Base-by-base conservation (phyloP, 441 rosid species). In the Erodium texanum region DNA sequence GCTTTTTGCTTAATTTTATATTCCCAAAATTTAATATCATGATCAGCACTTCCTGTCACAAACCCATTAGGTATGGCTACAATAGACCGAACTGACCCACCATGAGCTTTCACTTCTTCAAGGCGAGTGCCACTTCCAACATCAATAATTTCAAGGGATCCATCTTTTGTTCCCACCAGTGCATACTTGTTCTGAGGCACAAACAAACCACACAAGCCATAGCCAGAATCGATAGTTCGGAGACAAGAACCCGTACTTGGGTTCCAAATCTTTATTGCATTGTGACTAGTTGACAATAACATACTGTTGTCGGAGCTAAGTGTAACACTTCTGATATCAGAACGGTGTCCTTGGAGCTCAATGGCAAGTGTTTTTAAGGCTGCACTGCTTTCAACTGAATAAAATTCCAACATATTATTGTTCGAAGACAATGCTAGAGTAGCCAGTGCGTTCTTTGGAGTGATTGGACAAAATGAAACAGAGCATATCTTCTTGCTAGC, bases 191-290 rank as follows among this genome's bases (percentile, higher is more conserved):
- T 89, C 65, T 89, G 76, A 68, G 99, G 96, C 76, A 84, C 80
- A 68, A 94, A 86, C 71, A 94, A 77, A 74, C 99, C 95, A 84
- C 97, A 94, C 27, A 94, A 74, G 66, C 97, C 97, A 83, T 84
- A 94, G 64, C 87, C 97, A 71, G 99, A 94, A 70, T 79, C 96
- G 76, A 94, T 81, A 23, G 96, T 94, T 62, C 92, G 81, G 77
- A 94, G 89, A 77, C 99, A 94, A 70, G 93, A 85, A 73, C 99
- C 96, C 14, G 96, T 88, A 72, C 92, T 91, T 72, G 99, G 96
- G 82, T 89, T 94, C 99, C 99, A 94, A 74, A 94, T 77, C 77
- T 91, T 94, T 18, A 89, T 88, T 52, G 96, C 85, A 78, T 85
- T 86, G 85, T 94, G 96, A 80, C 99, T 89, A 10, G 97, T 94